Conservation (phyloP, 2,329 filamentous ascomycete genomes). For the Penicillium decumbens region DNA sequence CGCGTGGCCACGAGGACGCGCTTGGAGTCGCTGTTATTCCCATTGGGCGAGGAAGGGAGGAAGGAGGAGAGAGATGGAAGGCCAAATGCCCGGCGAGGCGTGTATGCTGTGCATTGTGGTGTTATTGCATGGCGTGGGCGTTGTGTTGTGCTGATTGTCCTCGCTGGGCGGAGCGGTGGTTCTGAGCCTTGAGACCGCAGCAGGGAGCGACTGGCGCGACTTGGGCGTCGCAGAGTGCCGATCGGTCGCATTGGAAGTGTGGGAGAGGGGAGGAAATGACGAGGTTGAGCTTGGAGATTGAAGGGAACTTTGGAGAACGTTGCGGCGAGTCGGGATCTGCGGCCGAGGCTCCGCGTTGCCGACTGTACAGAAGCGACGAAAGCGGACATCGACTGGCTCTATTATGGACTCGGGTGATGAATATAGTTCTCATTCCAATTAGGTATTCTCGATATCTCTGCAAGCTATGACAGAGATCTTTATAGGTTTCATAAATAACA, state of each 20-base stretch:
- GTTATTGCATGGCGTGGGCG: conserved; percentile 4
- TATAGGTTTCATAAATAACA: too few species aligned
- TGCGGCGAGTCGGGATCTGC: conserved; percentile 15
- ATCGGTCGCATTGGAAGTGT: conserved; percentile 12
- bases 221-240: conserved; percentile 9
- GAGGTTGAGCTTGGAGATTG: background rate
- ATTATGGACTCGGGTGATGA: background rate
- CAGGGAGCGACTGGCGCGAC: conserved; percentile 9
- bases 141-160: conserved; percentile 14
- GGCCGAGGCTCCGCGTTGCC: conserved; percentile 9
- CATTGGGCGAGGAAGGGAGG: conserved; percentile 18
- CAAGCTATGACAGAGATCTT: too few species aligned
- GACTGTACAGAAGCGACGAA: background rate
- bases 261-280: background rate
- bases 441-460: too few species aligned
- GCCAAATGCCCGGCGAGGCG: conserved; percentile 20
- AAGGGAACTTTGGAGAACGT: background rate
- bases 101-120: conserved; percentile 1
- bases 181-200: background rate
- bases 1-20: conserved; percentile 70
- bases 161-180: background rate
- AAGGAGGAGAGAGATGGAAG: conserved; percentile 31
- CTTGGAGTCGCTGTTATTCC: conserved; percentile 38
- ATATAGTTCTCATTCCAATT: background rate
- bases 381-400: too few species aligned